Evolutionary conservation across 768 basidiomycete genomes (phyloP), one percentile per base, ranked within the genome.

Genomic region (Lentinula sp.): DNA sequence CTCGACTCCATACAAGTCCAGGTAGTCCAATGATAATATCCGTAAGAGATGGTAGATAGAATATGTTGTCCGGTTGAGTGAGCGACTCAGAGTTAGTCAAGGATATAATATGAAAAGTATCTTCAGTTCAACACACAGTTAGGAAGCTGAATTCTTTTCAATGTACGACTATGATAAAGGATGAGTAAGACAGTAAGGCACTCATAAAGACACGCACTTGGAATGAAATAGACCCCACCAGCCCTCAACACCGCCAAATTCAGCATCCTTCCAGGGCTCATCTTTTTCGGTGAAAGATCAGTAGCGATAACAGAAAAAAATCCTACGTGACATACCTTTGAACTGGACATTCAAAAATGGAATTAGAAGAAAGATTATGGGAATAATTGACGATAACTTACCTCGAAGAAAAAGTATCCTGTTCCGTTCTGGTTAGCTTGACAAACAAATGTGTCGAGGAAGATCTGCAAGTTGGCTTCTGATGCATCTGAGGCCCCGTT

Each of bases 331-430:
- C 80, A 67, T 65, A 82, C 84, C 78, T 94, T 93, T 93, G 91
- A 95, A 35, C 77, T 48, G 73, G 71, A 94, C 90, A 68, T 95
- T 92, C 63, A 83, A 85, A 69, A 78, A 86, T 81, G 91, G 71
- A 45, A 63, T 18, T 32, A 42, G 31, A 45, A 57, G 37, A n/a
- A 23, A 53, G 13, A 32, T 18, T 56, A 18, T 21, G 15, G 28
- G 42, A 2, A 61, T 42, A 16, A 11, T 53, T n/a, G 31, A 8
- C n/a, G 61, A 61, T 57, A 54, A 73, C 78, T 13, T 50, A 84
- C 83, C 79, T 90, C 90, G 62, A 93, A 93, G 78, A 84, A 95
- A 82, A 94, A 97, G 75, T 96, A 96, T 15, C 83, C 77, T 0
- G 91, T 94, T 11, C 83, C 82, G 63, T 94, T 94, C 16, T 71